Evolutionary conservation across 2,329 filamentous ascomycete genomes (phyloP).

Genomic region (Colletotrichum sp.): DNA sequence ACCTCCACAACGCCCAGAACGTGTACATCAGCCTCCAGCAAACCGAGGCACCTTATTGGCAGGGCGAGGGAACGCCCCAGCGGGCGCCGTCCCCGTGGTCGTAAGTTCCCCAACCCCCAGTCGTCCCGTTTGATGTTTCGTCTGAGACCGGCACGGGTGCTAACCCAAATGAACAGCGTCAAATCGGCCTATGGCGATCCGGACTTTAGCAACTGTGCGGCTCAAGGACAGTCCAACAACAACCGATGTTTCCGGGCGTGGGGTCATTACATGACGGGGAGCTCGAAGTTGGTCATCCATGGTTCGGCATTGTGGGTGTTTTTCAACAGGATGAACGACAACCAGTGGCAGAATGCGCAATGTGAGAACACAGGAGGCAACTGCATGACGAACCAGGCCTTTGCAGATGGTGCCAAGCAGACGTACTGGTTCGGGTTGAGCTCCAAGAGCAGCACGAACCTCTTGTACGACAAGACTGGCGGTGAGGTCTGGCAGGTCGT

Average conservation of each 20-base stretch:
- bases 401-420: constrained; percentile 25
- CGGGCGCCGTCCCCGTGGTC: constrained; percentile 44
- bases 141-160: constrained; percentile 28
- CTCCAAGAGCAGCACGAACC: constrained; percentile 30
- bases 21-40: constrained; percentile 50
- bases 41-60: constrained; percentile 50
- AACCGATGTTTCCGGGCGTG: constrained; percentile 31
- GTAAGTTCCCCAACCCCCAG: neutral
- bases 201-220: constrained; percentile 25
- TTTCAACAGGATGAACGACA: constrained; percentile 34
- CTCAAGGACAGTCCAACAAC: constrained; percentile 20
- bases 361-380: constrained; percentile 26
- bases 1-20: constrained; percentile 47
- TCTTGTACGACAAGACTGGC: constrained; percentile 30
- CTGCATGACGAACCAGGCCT: constrained; percentile 28
- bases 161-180: constrained; percentile 15
- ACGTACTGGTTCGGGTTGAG: constrained; percentile 32
- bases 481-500: constrained; percentile 18
- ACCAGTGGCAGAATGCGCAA: constrained; percentile 24
- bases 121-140: constrained; percentile 29
- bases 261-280: constrained; percentile 24
- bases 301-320: constrained; percentile 39
- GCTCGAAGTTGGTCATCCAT: constrained; percentile 32
- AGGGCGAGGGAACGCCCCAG: constrained; percentile 33
- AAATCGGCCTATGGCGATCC: constrained; percentile 24